These are phyloP conservation scores for Ramalina intermedia DNA, from an alignment of 495 filamentous ascomycete species.

Conservation along the genomic window DNA sequence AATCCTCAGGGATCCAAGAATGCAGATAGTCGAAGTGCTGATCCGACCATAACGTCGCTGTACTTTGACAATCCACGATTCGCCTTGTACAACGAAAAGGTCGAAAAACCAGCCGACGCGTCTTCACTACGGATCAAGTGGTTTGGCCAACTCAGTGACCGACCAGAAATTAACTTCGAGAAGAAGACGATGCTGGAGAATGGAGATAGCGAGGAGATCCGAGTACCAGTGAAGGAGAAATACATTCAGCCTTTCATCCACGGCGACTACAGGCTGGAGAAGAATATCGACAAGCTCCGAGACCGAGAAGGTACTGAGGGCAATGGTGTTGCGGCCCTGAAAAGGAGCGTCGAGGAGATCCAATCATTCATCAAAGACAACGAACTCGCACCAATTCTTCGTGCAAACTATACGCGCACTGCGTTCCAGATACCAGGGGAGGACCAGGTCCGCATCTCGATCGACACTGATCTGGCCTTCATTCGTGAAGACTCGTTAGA, in stretches of 20 bases:
- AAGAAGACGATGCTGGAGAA: constrained; percentile 68
- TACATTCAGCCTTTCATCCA: constrained; percentile 81
- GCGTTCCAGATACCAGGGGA: constrained; percentile 95
- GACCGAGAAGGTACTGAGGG: constrained; percentile 45
- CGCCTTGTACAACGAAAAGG: constrained; percentile 70
- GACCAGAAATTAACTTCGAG: constrained; percentile 68
- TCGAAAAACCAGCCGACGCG: constrained; percentile 60
- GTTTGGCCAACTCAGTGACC: constrained; percentile 71
- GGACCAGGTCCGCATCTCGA: constrained; percentile 75
- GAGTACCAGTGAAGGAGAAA: constrained; percentile 80
- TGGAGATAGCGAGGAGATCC: constrained; percentile 57
- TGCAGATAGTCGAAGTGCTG: constrained; percentile 56
- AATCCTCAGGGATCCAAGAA: constrained; percentile 72
- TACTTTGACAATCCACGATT: constrained; percentile 90
- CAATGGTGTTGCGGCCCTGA: constrained; percentile 52
- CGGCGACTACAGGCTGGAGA: constrained; percentile 85
- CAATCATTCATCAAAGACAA: constrained; percentile 66
- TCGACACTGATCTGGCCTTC: constrained; percentile 84
- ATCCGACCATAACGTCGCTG: constrained; percentile 85
- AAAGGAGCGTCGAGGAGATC: constrained; percentile 58
- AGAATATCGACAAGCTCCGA: constrained; percentile 66
- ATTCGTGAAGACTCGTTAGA: constrained; percentile 89
- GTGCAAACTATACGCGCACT: constrained; percentile 86
- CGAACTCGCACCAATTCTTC: constrained; percentile 67
- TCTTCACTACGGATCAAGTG: constrained; percentile 78